A percentile compares a stretch with the other conserved stretches of the same genome.
Evolutionary conservation across 305 asterid genomes (phyloP).

Genomic region (Fraxinus velutina): DNA sequence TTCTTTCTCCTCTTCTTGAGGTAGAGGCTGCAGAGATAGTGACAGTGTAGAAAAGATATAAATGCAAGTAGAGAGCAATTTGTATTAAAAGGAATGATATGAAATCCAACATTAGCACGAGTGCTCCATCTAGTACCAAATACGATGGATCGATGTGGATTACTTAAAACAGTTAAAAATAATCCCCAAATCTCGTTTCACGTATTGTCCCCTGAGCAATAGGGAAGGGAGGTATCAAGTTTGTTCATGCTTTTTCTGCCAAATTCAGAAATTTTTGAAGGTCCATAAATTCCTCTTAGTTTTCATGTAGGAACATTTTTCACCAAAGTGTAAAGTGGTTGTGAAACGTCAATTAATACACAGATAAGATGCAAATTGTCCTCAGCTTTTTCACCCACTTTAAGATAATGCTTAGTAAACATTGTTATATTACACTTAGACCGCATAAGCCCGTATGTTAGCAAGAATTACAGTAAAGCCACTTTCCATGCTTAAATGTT

Average conservation of each 20-base stretch:
- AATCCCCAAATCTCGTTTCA: not conserved
- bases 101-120: not conserved
- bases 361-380: not conserved
- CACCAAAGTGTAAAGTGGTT: not conserved
- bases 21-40: conserved; percentile 58
- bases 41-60: conserved; percentile 6
- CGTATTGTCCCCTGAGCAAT: not conserved
- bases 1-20: conserved; percentile 83
- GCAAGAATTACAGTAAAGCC: not conserved
- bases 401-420: not conserved
- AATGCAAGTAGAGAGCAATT: not conserved
- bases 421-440: not conserved
- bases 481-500: not conserved
- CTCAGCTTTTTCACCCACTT: not conserved
- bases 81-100: not conserved
- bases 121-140: not conserved
- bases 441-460: not conserved
- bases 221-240: not conserved
- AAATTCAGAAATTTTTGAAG: not conserved
- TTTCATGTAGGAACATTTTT: not conserved
- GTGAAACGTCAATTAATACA: not conserved
- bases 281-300: not conserved
- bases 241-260: not conserved
- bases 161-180: not conserved
- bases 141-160: not conserved